Evolutionary conservation across 2,329 filamentous ascomycete species (phyloP).

Genomic region (Byssothecium circinans): DNA sequence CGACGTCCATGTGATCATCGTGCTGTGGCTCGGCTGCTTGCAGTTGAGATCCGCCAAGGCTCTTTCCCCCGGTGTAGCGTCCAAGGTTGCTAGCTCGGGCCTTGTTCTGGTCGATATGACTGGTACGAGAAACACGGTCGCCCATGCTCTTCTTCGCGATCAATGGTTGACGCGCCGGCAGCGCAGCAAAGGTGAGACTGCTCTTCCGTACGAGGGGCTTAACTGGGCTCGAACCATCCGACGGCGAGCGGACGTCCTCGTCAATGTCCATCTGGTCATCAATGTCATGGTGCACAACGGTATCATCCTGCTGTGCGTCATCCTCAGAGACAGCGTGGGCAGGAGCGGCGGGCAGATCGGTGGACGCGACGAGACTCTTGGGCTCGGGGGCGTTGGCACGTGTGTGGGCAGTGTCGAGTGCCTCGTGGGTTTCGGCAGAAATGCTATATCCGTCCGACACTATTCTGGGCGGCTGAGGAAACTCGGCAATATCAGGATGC

Average conservation of each 20-base stretch:
- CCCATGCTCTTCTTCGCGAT: slow-evolving; percentile 81
- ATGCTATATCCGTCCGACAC: slow-evolving; percentile 37
- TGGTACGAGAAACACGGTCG: slow-evolving; percentile 70
- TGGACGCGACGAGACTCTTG: slow-evolving; percentile 21
- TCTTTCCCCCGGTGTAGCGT: slow-evolving; percentile 70
- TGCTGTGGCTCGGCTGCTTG: slow-evolving; percentile 27
- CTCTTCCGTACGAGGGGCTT: slow-evolving; percentile 84
- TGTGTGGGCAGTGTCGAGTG: slow-evolving; percentile 28
- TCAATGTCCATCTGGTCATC: slow-evolving; percentile 50
- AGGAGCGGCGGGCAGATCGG: slow-evolving; percentile 22
- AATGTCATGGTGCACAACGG: slow-evolving; percentile 31
- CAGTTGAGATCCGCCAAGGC: slow-evolving; percentile 56
- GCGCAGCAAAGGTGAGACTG: slow-evolving; percentile 89
- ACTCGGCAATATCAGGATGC: slow-evolving; percentile 19
- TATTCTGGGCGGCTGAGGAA: slow-evolving; percentile 23
- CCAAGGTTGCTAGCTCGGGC: slow-evolving; percentile 72
- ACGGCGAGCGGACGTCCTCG: slow-evolving; percentile 62
- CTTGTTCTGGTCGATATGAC: slow-evolving; percentile 69
- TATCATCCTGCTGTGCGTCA: slow-evolving; percentile 29
- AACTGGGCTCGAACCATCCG: slow-evolving; percentile 72
- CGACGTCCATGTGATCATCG: slow-evolving; percentile 55
- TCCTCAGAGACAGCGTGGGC: slow-evolving; percentile 28
- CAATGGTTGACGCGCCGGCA: slow-evolving; percentile 88
- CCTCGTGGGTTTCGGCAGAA: slow-evolving; percentile 36
- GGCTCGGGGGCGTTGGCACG: slow-evolving; percentile 25